Percentiles rank a stretch among this genome's conserved stretches.
Conservation (phyloP, 148 eudicot genomes). For the Euryodendron excelsum region DNA sequence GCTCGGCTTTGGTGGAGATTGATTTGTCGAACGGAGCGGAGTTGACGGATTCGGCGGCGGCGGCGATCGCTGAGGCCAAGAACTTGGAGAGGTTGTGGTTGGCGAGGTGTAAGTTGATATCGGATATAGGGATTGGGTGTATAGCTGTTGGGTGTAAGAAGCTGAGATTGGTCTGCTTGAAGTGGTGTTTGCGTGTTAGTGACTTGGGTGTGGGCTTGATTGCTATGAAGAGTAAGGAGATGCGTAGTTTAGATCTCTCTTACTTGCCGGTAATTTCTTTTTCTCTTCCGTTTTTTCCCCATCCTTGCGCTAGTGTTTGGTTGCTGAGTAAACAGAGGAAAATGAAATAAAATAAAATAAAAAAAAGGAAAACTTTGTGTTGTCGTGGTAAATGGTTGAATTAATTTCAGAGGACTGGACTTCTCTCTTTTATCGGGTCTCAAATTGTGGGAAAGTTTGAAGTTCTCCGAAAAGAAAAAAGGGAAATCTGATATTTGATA, state of each 20-base stretch:
- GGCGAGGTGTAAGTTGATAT: constrained; percentile 69
- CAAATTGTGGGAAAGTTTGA: too few relatives aligned
- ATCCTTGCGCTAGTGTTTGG: too few relatives aligned
- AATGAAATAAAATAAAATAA: too few relatives aligned
- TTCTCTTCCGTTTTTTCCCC: too few relatives aligned
- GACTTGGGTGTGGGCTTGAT: constrained; percentile 85
- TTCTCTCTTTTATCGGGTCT: too few relatives aligned
- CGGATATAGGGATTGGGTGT: constrained; percentile 94
- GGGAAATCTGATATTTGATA: too few relatives aligned
- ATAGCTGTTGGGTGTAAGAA: constrained; percentile 85
- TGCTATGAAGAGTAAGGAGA: constrained; percentile 73
- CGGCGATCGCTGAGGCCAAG: constrained; percentile 70
- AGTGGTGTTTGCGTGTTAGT: constrained; percentile 84
- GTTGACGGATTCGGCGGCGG: constrained; percentile 50
- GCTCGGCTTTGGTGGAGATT: constrained; percentile 53
- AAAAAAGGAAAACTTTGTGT: too few relatives aligned
- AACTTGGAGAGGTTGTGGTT: constrained; percentile 65
- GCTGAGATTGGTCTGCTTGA: constrained; percentile 60
- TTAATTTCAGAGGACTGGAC: too few relatives aligned
- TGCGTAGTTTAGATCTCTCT: constrained; percentile 76
- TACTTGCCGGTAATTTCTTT: constrained; percentile 64
- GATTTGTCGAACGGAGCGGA: constrained; percentile 70
- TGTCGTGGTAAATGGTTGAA: too few relatives aligned
- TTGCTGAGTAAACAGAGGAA: too few relatives aligned
- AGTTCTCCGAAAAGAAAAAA: too few relatives aligned